Evolutionary conservation across 129 eudicot genomes (phyloP), one percentile per base, ranked within the genome.

Genomic region (Flaveria linearis): DNA sequence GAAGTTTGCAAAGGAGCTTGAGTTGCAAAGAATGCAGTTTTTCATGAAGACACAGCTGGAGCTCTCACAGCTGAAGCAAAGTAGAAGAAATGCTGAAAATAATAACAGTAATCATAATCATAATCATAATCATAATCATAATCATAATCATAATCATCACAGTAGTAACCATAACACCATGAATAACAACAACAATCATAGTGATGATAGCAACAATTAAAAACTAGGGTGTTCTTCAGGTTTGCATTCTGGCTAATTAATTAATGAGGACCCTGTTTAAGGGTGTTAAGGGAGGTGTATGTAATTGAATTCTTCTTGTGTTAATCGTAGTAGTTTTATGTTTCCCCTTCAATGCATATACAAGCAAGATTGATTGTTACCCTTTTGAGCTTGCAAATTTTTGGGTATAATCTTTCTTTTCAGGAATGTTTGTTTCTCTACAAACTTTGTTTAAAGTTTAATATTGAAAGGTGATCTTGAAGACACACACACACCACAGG

Each of bases 1-100:
- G 94, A 86, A 89, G 79, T 93, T 93, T 68, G 83, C 90, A 0
- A 92, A 85, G 78, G 96, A 88, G 68, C 69, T 87, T 68, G 97
- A 85, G 77, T 57, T 85, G 85, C 96, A 86, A 78, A 86, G 91
- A 66, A 87, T 87, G 94, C 87, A 92, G 88, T 88, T 86, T 61
- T 86, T 93, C 65, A 90, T 86, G 90, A 88, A 89, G 76, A 89
- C 91, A 10, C 96, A 89, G 43, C 56, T 92, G 74, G 96, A 92
- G 86, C 71, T 93, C 33, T 90, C 98, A 6, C 95, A 88, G 73
- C 72, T 87, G 76, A 89, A 87, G 76, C 74, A 56, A 1, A 53
- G 72, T 71, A 84, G 86, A 78, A 71, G 86, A 55, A 56, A 66
- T 64, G 88, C 61, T 22, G 82, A 78, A 13, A 74, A 69, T 23